These are phyloP conservation scores for Trapa bicornis DNA, from an alignment of 345 rosid species.

Conservation along the genomic window DNA sequence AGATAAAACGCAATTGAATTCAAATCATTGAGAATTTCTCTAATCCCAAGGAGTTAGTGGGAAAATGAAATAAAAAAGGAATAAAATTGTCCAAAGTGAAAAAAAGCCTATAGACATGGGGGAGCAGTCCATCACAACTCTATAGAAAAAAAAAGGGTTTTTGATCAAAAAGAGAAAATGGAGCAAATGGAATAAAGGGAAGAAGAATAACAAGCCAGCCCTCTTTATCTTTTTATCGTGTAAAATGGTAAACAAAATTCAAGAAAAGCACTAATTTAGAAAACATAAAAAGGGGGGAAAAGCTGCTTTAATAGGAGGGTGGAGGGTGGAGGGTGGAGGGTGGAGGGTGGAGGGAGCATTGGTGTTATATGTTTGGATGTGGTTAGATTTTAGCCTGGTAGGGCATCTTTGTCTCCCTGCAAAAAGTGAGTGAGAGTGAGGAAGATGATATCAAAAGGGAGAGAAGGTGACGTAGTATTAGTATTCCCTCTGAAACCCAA, in stretches of 20 bases:
- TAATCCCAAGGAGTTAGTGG: not conserved
- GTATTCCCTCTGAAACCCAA: not conserved
- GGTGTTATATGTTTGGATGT: not conserved
- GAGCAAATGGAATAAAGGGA: not conserved
- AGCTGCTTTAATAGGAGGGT: not conserved
- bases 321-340: not conserved
- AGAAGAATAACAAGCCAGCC: not conserved
- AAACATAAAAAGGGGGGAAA: slow-evolving; percentile 1
- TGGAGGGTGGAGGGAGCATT: not conserved
- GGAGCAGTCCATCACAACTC: not conserved
- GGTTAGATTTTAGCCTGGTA: not conserved
- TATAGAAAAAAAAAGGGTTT: not conserved
- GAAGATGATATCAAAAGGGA: not conserved
- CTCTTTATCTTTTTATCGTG: not conserved
- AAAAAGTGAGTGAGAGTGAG: too few species aligned
- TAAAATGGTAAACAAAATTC: not conserved
- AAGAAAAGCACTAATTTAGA: slow-evolving; percentile 2
- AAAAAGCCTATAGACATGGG: not conserved
- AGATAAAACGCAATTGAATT: too few species aligned
- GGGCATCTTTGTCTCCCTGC: not conserved
- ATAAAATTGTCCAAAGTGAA: not conserved
- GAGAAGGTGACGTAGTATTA: not conserved
- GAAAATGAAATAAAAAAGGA: not conserved
- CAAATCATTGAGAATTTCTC: not conserved
- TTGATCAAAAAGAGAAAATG: not conserved